Evolutionary conservation across 257 asterid species (phyloP), one percentile per base, ranked within the genome.

Genomic region (Jacaranda copaia): DNA sequence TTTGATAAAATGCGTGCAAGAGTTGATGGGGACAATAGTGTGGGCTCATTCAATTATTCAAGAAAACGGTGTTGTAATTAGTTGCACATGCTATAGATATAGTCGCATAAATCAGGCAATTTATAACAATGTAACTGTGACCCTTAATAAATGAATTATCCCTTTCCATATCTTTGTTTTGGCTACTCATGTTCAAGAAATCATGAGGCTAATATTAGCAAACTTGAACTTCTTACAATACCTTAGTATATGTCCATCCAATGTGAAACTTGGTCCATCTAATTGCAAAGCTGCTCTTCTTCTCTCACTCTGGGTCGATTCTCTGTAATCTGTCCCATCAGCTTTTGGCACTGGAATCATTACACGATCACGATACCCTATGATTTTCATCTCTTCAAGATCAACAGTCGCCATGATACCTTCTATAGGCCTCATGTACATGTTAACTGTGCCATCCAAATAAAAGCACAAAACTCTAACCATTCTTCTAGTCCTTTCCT

Each of bases 361-460:
- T 6, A 67, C 15, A 2, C 93, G 85, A 8, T 93, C 98, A 0
- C 51, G 67, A 69, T 62, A 91, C 1, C 79, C 84, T 0, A 59
- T 8, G 67, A 89, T 82, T 46, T 69, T 87, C 96, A 89, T 91
- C 75, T 61, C 68, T 76, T 91, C 98, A 71, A 93, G 90, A 83
- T 87, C 94, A 74, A 93, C 90, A 12, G 87, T 81, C 35, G 81
- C 71, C 0, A 84, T 86, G 2, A 93, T 78, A 15, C 93, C 97
- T 74, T 93, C 97, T 6, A 91, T 87, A 46, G 93, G 94, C 84
- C 94, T 89, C 98, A 91, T 91, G 75, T 87, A 89, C 32, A 87
- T 42, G 70, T 93, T 93, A 15, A 85, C 75, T 0, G 93, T 85
- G 0, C 94, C 98, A 76, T 91, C 91, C 79, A 81, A 45, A 58